Conservation (phyloP, 192 early-diverging fungal species). For the Coemansia erecta region DNA sequence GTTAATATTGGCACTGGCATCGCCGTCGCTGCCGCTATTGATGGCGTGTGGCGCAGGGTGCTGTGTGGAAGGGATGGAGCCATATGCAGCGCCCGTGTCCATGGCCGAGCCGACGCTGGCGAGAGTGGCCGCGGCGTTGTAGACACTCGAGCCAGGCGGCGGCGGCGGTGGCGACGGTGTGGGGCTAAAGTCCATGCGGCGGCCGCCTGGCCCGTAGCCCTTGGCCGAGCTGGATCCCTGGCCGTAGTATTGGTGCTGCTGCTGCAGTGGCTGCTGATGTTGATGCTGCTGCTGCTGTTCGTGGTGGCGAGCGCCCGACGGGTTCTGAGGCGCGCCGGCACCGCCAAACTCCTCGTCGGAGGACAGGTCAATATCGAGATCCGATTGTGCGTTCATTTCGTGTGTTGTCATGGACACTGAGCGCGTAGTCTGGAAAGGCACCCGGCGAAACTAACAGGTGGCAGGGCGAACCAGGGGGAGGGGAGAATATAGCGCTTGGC, state of each 20-base stretch:
- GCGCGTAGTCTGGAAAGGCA: background rate
- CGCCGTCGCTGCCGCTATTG: background rate
- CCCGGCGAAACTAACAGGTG: background rate
- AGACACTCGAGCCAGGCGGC: slow-evolving; percentile 8
- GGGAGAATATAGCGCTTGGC: slow-evolving; percentile 10
- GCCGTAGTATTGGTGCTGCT: too few species aligned
- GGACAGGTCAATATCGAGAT: slow-evolving; percentile 53
- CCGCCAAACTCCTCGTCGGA: slow-evolving; percentile 41
- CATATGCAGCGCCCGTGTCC: too few species aligned
- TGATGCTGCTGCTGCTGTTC: too few species aligned
- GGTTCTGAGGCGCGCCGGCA: background rate
- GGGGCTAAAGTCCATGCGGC: slow-evolving; percentile 54
- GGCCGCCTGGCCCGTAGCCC: slow-evolving; percentile 12
- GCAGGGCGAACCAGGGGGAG: slow-evolving; percentile 8
- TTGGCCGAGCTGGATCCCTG: background rate
- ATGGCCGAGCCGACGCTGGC: slow-evolving; percentile 7
- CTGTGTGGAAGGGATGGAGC: background rate
- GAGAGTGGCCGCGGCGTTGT: slow-evolving; percentile 13
- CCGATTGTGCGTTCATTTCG: slow-evolving; percentile 49
- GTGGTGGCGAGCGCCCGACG: too few species aligned
- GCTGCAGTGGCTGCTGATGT: too few species aligned
- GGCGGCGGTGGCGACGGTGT: slow-evolving; percentile 44
- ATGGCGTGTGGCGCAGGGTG: background rate
- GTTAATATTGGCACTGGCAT: too few species aligned
- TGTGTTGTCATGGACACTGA: slow-evolving; percentile 44